These are phyloP conservation scores for Penicillium sp. DNA, from an alignment of 2,329 filamentous ascomycete species.

Conservation along the genomic window DNA sequence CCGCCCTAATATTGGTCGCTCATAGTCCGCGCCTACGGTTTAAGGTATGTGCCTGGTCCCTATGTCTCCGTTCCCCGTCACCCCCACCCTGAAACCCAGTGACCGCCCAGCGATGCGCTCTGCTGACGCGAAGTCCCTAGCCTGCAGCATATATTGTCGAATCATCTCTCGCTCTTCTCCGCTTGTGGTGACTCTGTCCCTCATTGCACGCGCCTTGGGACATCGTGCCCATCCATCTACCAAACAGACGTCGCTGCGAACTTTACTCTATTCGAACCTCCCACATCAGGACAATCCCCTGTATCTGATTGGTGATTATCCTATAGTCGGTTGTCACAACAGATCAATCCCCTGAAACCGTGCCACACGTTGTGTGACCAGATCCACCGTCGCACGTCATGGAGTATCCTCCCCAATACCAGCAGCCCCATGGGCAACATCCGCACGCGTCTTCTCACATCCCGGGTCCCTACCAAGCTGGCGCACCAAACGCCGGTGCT, in stretches of 20 bases:
- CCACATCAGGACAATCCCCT: constrained; percentile 14
- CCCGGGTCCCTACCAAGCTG: constrained; percentile 63
- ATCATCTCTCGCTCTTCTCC: constrained; percentile 38
- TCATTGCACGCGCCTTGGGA: constrained; percentile 28
- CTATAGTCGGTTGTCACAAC: constrained; percentile 6
- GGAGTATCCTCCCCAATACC: constrained; percentile 75
- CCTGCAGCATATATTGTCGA: constrained; percentile 46
- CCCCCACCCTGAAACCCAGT: constrained; percentile 41
- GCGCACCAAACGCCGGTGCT: constrained; percentile 53
- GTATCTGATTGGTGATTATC: constrained; percentile 22
- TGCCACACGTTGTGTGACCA: constrained; percentile 28
- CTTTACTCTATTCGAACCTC: constrained; percentile 23
- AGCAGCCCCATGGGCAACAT: constrained; percentile 64
- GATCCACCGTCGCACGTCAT: constrained; percentile 54
- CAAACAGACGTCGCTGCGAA: constrained; percentile 24
- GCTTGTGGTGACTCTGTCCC: constrained; percentile 27
- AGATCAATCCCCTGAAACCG: constrained; percentile 17
- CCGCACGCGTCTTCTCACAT: constrained; percentile 62
- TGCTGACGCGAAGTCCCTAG: constrained; percentile 44
- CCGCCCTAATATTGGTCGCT: constrained; percentile 2
- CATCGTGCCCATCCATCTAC: constrained; percentile 26
- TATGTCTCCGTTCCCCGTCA: constrained; percentile 22
- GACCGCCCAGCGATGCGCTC: constrained; percentile 45
- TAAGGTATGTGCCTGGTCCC: constrained; percentile 37
- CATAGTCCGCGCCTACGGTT: constrained; percentile 16